These are phyloP conservation scores for Monosporascus sp. DNA, from an alignment of 2,329 filamentous ascomycete species.

Conservation along the genomic window DNA sequence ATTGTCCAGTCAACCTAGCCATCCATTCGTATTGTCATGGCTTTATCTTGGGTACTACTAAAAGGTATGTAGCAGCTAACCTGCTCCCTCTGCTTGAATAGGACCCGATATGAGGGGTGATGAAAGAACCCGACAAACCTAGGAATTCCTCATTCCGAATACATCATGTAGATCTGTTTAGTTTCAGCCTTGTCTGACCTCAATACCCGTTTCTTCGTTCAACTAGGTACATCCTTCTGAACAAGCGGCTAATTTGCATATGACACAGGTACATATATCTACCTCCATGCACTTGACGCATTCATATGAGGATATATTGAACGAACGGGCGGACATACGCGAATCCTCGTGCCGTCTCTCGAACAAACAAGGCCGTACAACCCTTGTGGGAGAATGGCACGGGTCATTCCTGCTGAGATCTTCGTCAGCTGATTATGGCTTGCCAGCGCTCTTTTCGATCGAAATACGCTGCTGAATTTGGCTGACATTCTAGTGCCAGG, in stretches of 20 bases:
- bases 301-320: constrained; percentile 58
- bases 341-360: constrained; percentile 45
- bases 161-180: constrained; percentile 59
- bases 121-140: constrained; percentile 54
- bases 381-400: constrained; percentile 47
- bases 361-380: constrained; percentile 58
- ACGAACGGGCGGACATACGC: constrained; percentile 67
- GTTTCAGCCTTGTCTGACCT: constrained; percentile 68
- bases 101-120: constrained; percentile 40
- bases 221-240: constrained; percentile 9
- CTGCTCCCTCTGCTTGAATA: constrained; percentile 4
- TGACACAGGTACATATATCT: constrained; percentile 38
- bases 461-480: constrained; percentile 20
- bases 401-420: constrained; percentile 57
- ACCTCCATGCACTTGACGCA: constrained; percentile 10
- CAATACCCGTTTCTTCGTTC: constrained; percentile 18
- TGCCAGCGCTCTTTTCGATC: constrained; percentile 2
- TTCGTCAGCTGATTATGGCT: constrained; percentile 58
- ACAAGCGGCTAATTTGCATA: constrained; percentile 32
- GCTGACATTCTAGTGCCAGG: constrained; percentile 21
- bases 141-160: constrained; percentile 67
- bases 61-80: constrained; percentile 40
- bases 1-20: background rate
- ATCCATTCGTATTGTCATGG: background rate
- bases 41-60: constrained; percentile 1